Conservation (phyloP, 2,329 filamentous ascomycete genomes). For the Malbranchea zuffiana region DNA sequence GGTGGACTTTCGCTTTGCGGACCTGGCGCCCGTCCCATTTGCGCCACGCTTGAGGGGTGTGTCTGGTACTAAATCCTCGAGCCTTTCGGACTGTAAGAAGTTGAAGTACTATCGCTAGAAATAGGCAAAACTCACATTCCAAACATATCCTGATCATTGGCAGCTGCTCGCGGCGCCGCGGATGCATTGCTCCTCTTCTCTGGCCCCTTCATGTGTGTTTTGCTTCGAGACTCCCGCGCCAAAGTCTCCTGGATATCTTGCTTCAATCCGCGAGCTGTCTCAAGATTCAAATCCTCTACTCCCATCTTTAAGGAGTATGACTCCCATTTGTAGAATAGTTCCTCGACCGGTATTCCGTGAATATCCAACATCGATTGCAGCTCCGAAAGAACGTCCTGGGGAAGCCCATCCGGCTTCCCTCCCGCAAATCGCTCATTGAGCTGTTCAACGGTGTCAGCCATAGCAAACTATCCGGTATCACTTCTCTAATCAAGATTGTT, state of each 20-base stretch:
- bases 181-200: slow-evolving; percentile 51
- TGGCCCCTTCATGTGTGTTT: slow-evolving; percentile 51
- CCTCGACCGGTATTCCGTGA: slow-evolving; percentile 68
- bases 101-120: not conserved
- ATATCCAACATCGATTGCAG: slow-evolving; percentile 77
- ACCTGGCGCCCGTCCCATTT: slow-evolving; percentile 28
- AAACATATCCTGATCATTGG: slow-evolving; percentile 58
- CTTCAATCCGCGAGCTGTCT: slow-evolving; percentile 67
- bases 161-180: slow-evolving; percentile 48
- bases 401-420: slow-evolving; percentile 47
- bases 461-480: slow-evolving; percentile 4
- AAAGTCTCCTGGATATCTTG: slow-evolving; percentile 74
- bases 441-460: slow-evolving; percentile 24
- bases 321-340: slow-evolving; percentile 98
- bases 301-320: slow-evolving; percentile 95
- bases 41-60: slow-evolving; percentile 37
- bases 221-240: slow-evolving; percentile 62
- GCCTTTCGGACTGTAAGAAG: slow-evolving; percentile 28
- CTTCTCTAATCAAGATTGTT: not conserved
- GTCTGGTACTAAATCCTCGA: slow-evolving; percentile 58
- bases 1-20: slow-evolving; percentile 44
- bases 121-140: slow-evolving; percentile 50
- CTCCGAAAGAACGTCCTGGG: slow-evolving; percentile 68
- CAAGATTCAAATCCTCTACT: slow-evolving; percentile 61
- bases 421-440: slow-evolving; percentile 50